Base-by-base conservation (phyloP, 2,329 filamentous ascomycete species). In the Aspergillus aculeatus region DNA sequence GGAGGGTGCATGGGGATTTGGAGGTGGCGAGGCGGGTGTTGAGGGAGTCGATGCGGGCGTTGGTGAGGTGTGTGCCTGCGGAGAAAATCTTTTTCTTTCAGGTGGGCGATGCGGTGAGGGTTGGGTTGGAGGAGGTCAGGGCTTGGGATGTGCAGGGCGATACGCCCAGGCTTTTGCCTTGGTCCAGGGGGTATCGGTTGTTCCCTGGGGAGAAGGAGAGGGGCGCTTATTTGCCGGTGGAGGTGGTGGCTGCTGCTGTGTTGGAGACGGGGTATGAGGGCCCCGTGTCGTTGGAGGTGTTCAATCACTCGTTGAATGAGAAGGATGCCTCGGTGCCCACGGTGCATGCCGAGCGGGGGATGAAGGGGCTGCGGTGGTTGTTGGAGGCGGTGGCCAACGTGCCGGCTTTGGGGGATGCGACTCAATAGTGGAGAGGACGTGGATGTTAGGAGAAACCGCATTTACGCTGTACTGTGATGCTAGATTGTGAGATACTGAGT, bases 61-160 rank as follows among this genome's bases (percentile, higher is more conserved):
- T 74, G 21, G 71, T 61, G 0, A 47, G 57, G 4, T 66, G 69
- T 0, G 69, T 74, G 3, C 71, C 72, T 0, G 71, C 68, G 1
- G 71, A 74, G 24, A 63, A 64, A 4, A 73, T 74, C 32, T 74
- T 74, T 54, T 74, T 74, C 56, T 73, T 69, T 54, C 72, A 74
- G 50, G 64, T 69, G 9, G 71, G 67, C 2, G 72, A 74, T 63
- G 72, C 71, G 2, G 68, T 73, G 47, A 54, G 68, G 4, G 53
- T 74, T 35, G 62, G 71, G 55, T 69, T 69, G 2, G 48, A 54
- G 6, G 12, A 63, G 26, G 0, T 69, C 72, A n/a, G 44, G 51
- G 2, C 59, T 60, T n/a, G 69, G 69, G 0, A 56, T 58, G 4
- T 69, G 70, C 7, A 65, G 65, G 1, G 54, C 59, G 5, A 66